Percentiles rank a stretch among this genome's conserved stretches.
Evolutionary conservation across 345 rosid species (phyloP).

Genomic region (Ailanthus altissimus): DNA sequence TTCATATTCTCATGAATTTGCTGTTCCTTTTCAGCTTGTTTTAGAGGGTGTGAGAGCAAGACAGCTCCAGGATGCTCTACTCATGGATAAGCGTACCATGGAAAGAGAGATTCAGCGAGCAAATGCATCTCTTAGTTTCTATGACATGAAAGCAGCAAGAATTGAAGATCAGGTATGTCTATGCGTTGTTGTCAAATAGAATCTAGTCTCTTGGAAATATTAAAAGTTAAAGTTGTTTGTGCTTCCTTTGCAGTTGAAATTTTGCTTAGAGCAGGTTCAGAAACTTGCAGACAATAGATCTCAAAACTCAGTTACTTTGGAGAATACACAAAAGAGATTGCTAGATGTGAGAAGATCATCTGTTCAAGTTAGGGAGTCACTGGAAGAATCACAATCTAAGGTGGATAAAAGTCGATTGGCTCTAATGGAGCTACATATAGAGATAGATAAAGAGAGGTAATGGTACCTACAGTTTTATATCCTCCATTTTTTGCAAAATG

Average conservation of each 20-base stretch:
- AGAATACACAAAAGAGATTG: slow-evolving; percentile 62
- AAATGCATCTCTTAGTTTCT: slow-evolving; percentile 62
- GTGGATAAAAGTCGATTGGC: slow-evolving; percentile 54
- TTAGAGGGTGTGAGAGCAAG: slow-evolving; percentile 78
- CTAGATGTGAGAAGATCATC: slow-evolving; percentile 58
- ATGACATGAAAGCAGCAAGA: slow-evolving; percentile 61
- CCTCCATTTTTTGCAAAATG: neutral
- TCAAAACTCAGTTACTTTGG: slow-evolving; percentile 51
- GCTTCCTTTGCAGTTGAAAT: slow-evolving; percentile 62
- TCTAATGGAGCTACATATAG: slow-evolving; percentile 55
- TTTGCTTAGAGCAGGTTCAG: slow-evolving; percentile 68
- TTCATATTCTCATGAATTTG: neutral
- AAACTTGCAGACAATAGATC: slow-evolving; percentile 64
- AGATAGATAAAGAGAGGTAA: slow-evolving; percentile 80
- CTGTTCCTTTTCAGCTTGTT: slow-evolving; percentile 63
- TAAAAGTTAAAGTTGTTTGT: slow-evolving; percentile 10
- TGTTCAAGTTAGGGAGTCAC: slow-evolving; percentile 63
- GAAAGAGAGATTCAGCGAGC: slow-evolving; percentile 77
- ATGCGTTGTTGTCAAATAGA: neutral
- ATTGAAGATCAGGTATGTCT: slow-evolving; percentile 84
- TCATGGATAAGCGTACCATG: slow-evolving; percentile 57
- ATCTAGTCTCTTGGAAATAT: neutral
- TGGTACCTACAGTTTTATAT: neutral
- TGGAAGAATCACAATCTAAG: slow-evolving; percentile 64
- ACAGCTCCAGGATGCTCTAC: slow-evolving; percentile 66